Evolutionary conservation across 176 grass and related monocot species (phyloP).

Genomic region (Ensete ventricosum): DNA sequence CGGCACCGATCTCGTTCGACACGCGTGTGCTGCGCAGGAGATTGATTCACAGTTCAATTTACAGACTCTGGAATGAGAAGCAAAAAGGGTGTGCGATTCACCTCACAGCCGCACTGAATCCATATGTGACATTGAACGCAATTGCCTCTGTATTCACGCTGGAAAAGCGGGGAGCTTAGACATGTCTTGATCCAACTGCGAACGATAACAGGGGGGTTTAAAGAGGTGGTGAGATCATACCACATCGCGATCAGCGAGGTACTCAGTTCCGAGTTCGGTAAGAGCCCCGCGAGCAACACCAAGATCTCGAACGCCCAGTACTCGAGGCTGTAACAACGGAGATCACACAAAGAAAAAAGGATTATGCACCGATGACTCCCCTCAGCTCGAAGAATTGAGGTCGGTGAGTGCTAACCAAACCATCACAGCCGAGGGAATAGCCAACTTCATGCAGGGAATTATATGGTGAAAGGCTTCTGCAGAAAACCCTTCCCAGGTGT

Average conservation of each 20-base stretch:
- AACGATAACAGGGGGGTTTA: background rate
- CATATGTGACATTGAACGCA: constrained; percentile 74
- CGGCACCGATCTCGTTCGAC: constrained; percentile 77
- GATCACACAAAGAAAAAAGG: background rate
- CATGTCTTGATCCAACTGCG: background rate
- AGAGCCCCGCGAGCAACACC: constrained; percentile 65
- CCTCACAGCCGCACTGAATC: constrained; percentile 83
- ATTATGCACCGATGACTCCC: too few species aligned
- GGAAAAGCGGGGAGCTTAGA: background rate
- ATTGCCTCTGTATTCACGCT: constrained; percentile 73
- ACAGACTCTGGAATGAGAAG: background rate
- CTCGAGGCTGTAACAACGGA: constrained; percentile 43
- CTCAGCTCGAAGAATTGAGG: too few species aligned
- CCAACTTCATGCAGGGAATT: constrained; percentile 58
- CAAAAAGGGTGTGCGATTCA: background rate
- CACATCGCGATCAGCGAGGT: constrained; percentile 91
- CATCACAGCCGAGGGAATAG: constrained; percentile 77
- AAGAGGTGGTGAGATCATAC: constrained; percentile 25
- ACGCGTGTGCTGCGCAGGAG: constrained; percentile 54
- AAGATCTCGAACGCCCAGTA: constrained; percentile 86
- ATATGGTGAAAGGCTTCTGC: constrained; percentile 49
- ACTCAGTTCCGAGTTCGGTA: constrained; percentile 67
- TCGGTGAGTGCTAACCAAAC: constrained; percentile 47
- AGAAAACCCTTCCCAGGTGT: constrained; percentile 68
- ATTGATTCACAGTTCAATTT: background rate